Base-by-base conservation (phyloP, 169 alveolate genomes). In the Perkinsus chesapeaki region DNA sequence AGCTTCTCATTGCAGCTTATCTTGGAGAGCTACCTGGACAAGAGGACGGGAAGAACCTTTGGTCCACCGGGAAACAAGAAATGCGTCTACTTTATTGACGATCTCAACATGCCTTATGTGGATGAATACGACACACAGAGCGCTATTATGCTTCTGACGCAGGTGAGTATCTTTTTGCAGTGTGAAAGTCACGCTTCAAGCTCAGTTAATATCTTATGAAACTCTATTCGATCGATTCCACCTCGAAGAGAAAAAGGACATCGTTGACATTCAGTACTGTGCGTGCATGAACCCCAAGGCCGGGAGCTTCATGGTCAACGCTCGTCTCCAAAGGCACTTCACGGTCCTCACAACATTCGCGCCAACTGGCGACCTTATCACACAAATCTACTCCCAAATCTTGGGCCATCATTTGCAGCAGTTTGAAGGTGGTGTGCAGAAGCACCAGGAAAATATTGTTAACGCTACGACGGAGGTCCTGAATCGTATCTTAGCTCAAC, bases 271-370 rank as follows among this genome's bases (percentile, higher is more conserved):
- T n/a, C 97, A 96, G 90, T 98, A 97, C 96, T 96, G 98, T 92
- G 99, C 98, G 72, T 98, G 99, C 93, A 97, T 98, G 97, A 98
- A 98, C 94, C 99, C 98, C 48, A 98, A 98, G 91, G 97, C 99
- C 27, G 99, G 99, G 47, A 97, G 99, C 48, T 98, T 98, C 96
- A 96, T 96, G 73, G 97, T 98, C 93, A 99, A 98, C 96, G 93
- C 96, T 43, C 96, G 99, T 93, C 97, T 98, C 37, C 98, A 98
- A 95, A 96, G 99, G 73, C 99, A 98, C 93, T 98, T 97, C 96
- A 96, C 99, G 39, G 97, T 98, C 39, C 95, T 98, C 94, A 96
- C 98, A 36, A 96, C 97, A 91, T 96, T 97, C 48, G 97, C 97
- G 39, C 98, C 99, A 36, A 97, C 97, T 72, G 94, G 96, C 48